phyloP scores from a whole-genome alignment of 169 alveolate genomes.

The Toxoplasma gondii region DNA sequence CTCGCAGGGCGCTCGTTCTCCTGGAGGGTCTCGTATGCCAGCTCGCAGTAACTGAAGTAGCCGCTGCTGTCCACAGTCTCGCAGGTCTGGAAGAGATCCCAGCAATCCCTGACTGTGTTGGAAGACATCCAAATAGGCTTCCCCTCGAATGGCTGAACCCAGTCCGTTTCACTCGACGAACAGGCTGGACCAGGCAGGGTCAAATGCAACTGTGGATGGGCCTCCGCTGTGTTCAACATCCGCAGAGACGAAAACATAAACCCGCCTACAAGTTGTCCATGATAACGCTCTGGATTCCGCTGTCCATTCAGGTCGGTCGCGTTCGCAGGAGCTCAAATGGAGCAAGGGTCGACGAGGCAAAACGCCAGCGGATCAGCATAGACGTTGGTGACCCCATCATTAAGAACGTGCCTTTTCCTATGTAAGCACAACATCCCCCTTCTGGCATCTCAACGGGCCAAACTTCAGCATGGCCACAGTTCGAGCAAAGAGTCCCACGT shows the following conservation, averaged over 20 bases:
- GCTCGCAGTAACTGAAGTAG: background rate
- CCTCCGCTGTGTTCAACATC: conserved; percentile 2
- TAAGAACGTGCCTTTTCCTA: too few relatives aligned
- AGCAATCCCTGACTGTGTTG: conserved; percentile 22
- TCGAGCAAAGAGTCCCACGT: too few relatives aligned
- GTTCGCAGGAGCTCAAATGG: too few relatives aligned
- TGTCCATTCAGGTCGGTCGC: too few relatives aligned
- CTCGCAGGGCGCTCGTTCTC: conserved; percentile 18
- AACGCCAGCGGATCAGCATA: too few relatives aligned
- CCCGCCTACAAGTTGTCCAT: background rate
- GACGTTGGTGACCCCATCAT: too few relatives aligned
- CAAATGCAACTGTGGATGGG: conserved; percentile 3
- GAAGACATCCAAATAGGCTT: background rate
- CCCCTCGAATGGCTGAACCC: conserved; percentile 20
- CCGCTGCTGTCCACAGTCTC: conserved; percentile 33
- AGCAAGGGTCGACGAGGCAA: too few relatives aligned
- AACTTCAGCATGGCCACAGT: too few relatives aligned
- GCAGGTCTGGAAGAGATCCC: conserved; percentile 41
- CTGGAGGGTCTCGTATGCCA: conserved; percentile 24
- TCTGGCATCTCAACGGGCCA: too few relatives aligned
- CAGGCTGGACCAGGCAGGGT: conserved; percentile 40
- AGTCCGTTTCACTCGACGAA: conserved; percentile 12
- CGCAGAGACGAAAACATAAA: background rate
- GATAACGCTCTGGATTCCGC: too few relatives aligned
- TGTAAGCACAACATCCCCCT: too few relatives aligned